These are phyloP conservation scores for Clitopilus hobsonii DNA, from an alignment of 768 basidiomycete species.

Conservation along the genomic window DNA sequence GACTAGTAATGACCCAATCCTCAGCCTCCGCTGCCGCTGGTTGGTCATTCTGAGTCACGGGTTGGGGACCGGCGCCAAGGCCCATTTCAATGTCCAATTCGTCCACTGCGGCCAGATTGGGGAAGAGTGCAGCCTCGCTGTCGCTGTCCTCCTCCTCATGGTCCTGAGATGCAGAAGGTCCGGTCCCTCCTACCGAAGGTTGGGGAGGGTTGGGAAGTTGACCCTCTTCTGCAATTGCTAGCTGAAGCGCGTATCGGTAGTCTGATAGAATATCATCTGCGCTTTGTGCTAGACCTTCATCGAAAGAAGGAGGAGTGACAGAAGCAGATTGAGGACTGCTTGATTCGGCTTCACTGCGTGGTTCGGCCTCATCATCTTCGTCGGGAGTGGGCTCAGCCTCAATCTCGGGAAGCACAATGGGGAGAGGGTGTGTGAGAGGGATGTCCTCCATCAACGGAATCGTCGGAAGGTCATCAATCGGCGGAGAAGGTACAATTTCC, in stretches of 20 bases:
- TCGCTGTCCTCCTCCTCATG: not conserved
- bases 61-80: not conserved
- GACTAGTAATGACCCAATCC: not conserved
- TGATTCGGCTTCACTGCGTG: not conserved
- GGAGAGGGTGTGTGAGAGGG: not conserved
- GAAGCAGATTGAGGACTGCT: not conserved
- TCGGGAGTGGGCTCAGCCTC: not conserved
- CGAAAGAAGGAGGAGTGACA: not conserved
- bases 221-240: not conserved
- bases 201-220: not conserved
- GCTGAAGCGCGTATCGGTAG: not conserved
- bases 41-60: not conserved
- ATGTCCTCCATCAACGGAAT: not conserved
- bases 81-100: not conserved
- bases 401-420: not conserved
- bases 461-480: not conserved
- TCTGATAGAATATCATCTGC: not conserved
- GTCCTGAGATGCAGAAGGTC: not conserved
- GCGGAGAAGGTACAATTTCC: not conserved
- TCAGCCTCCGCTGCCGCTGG: no score
- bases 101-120: not conserved
- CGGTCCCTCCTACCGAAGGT: not conserved
- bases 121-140: not conserved
- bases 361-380: not conserved
- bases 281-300: not conserved